Evolutionary conservation across 1,284 basidiomycete genomes (phyloP).

Genomic region (Trichosporon faecale): DNA sequence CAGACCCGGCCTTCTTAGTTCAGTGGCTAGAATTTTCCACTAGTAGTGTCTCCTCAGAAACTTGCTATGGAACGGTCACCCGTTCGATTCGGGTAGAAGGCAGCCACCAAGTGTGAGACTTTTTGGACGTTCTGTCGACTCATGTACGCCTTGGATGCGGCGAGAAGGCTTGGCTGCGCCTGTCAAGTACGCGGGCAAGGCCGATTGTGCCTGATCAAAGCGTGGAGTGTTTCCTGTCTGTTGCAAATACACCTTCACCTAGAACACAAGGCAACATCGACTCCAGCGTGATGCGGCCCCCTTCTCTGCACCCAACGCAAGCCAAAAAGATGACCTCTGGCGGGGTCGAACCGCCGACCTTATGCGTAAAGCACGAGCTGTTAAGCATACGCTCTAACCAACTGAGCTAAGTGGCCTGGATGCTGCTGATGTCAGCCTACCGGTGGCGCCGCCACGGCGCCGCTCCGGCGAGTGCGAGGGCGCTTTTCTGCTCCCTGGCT

Average conservation of each 20-base stretch:
- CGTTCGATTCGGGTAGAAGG: constrained; percentile 12
- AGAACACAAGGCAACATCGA: too few species aligned
- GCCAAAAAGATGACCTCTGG: not conserved
- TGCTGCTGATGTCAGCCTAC: not conserved
- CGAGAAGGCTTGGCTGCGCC: too few species aligned
- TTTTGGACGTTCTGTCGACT: not conserved
- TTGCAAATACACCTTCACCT: too few species aligned
- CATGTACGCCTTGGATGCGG: too few species aligned
- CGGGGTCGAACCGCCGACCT: not conserved
- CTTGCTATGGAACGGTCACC: constrained; percentile 9
- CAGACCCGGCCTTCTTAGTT: not conserved
- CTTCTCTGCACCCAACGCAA: too few species aligned
- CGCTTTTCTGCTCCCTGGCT: too few species aligned
- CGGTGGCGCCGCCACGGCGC: not conserved
- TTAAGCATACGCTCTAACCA: not conserved
- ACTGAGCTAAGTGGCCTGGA: not conserved
- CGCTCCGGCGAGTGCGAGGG: not conserved
- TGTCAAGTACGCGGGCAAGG: too few species aligned
- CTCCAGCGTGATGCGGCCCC: too few species aligned
- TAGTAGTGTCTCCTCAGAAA: not conserved
- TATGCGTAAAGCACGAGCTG: not conserved
- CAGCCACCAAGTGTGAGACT: not conserved
- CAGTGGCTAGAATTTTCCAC: constrained; percentile 11
- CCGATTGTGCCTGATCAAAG: too few species aligned
- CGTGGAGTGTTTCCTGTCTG: too few species aligned